Percentiles rank a stretch among this genome's conserved stretches.
Evolutionary conservation across 2,329 filamentous ascomycete genomes (phyloP).

Genomic region (Neopestalotiopsis sp.): DNA sequence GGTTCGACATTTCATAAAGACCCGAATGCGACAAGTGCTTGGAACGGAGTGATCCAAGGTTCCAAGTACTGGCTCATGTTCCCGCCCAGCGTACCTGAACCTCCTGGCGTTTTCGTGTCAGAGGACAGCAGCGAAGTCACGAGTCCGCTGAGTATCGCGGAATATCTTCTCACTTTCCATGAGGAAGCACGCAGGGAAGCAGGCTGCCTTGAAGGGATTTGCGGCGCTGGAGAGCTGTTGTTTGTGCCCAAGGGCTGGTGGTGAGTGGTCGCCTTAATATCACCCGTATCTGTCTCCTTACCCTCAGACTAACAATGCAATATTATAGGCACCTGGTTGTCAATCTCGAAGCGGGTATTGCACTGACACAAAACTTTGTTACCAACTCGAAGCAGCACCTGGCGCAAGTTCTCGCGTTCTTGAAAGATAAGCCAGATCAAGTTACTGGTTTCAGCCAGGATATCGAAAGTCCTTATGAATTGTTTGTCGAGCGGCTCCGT

Average conservation of each 20-base stretch:
- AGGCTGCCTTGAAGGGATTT: constrained; percentile 86
- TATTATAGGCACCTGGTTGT: constrained; percentile 76
- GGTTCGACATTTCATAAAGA: constrained; percentile 96
- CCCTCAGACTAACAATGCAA: not conserved
- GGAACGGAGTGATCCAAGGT: constrained; percentile 91
- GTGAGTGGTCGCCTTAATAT: constrained; percentile 10
- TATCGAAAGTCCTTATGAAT: constrained; percentile 72
- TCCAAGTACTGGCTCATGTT: constrained; percentile 99
- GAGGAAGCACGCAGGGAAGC: constrained; percentile 76
- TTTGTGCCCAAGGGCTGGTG: constrained; percentile 97
- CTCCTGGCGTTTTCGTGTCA: constrained; percentile 90
- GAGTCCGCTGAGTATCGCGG: constrained; percentile 91
- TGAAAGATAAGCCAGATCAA: constrained; percentile 82
- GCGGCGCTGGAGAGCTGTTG: constrained; percentile 81
- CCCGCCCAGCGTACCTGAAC: constrained; percentile 70
- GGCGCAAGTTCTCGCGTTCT: constrained; percentile 76
- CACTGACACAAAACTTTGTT: constrained; percentile 95
- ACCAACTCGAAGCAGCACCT: constrained; percentile 69
- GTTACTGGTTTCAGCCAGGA: constrained; percentile 83
- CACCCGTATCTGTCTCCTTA: not conserved
- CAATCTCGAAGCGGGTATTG: constrained; percentile 83
- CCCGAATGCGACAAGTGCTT: constrained; percentile 76
- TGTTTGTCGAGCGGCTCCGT: constrained; percentile 75
- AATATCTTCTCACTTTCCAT: constrained; percentile 93
- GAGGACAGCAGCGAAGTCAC: constrained; percentile 92